Evolutionary conservation across 441 rosid species (phyloP).

Genomic region (Erodium trifolium): DNA sequence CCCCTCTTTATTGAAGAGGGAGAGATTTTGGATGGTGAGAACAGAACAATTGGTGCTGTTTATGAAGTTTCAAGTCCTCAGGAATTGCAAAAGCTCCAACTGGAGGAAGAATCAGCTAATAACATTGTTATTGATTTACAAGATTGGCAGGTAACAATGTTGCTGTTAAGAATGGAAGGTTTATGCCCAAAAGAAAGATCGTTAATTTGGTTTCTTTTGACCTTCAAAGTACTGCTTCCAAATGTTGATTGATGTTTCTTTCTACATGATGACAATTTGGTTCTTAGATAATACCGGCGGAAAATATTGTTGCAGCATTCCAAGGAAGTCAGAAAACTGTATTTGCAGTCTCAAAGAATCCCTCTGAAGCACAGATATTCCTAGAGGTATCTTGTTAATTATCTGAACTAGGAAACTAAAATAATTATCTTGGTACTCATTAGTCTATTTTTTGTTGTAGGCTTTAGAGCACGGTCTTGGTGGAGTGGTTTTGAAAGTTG

Average conservation of each 20-base stretch:
- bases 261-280: not conserved
- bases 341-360: conserved; percentile 56
- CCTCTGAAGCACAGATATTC: conserved; percentile 56
- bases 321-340: conserved; percentile 67
- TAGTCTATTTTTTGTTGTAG: conserved; percentile 26
- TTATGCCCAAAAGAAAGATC: not conserved
- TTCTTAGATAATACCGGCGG: conserved; percentile 70
- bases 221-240: not conserved
- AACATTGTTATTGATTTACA: conserved; percentile 50
- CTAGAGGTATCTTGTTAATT: conserved; percentile 47
- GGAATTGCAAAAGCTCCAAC: conserved; percentile 48
- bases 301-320: conserved; percentile 71
- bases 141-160: conserved; percentile 64
- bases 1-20: conserved; percentile 46
- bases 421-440: not conserved
- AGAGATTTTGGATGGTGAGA: conserved; percentile 36
- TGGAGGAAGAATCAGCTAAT: conserved; percentile 33
- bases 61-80: conserved; percentile 51
- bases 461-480: conserved; percentile 82
- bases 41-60: conserved; percentile 40
- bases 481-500: conserved; percentile 59
- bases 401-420: conserved; percentile 6
- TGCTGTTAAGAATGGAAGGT: not conserved
- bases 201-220: not conserved
- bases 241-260: conserved; percentile 1